A percentile compares a stretch with the other conserved stretches of the same genome.
These are phyloP conservation scores for Acacia acuminata DNA, from an alignment of 306 rosid genomes.

Conservation along the genomic window DNA sequence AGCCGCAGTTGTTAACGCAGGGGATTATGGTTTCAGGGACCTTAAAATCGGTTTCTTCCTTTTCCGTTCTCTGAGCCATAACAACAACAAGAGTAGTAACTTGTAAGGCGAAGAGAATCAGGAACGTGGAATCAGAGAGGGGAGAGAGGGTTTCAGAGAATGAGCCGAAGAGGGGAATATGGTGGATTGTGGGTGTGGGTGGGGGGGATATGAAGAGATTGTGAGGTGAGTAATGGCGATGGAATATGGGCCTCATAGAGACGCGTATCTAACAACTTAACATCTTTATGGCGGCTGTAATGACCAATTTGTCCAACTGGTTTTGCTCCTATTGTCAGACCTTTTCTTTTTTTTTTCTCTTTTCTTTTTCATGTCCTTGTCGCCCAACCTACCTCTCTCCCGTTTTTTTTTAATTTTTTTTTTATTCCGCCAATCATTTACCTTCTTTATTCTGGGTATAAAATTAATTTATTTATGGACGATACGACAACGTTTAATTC, in stretches of 20 bases:
- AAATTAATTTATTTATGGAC: background rate
- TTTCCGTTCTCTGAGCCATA: constrained; percentile 77
- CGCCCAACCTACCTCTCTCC: background rate
- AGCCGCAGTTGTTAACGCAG: constrained; percentile 80
- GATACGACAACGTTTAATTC: background rate
- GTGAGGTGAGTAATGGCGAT: constrained; percentile 71
- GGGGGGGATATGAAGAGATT: constrained; percentile 47
- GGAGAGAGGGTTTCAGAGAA: background rate
- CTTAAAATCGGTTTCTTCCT: constrained; percentile 87
- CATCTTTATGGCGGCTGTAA: constrained; percentile 32
- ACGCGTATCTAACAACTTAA: constrained; percentile 76
- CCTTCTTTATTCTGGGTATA: background rate
- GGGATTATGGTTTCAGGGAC: constrained; percentile 71
- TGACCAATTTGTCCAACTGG: constrained; percentile 54
- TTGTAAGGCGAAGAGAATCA: background rate
- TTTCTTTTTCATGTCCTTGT: background rate
- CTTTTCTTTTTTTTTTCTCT: background rate
- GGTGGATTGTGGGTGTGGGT: constrained; percentile 9
- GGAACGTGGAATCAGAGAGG: background rate
- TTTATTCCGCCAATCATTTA: background rate
- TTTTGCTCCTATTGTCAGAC: background rate
- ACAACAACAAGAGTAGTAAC: background rate
- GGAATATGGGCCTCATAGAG: constrained; percentile 75
- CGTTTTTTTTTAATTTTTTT: too few relatives aligned
- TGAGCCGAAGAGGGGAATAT: background rate